phyloP scores from a whole-genome alignment of 1,139 yeast species.

The Blastobotrys ciferrii region DNA sequence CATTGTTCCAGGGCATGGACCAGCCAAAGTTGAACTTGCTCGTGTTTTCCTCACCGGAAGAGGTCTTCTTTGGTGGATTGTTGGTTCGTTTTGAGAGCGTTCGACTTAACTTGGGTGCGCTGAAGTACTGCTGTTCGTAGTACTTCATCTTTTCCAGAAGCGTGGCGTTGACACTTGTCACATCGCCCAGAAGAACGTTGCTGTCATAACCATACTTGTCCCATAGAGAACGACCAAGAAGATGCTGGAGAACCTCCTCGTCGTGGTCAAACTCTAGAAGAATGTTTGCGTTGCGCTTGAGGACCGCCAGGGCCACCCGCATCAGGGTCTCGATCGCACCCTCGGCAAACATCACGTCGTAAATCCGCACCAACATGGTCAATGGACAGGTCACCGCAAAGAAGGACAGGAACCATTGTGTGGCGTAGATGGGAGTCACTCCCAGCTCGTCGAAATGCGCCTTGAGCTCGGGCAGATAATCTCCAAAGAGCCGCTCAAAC shows the following conservation, averaged over 20 bases:
- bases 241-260: slow-evolving; percentile 60
- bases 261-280: slow-evolving; percentile 54
- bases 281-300: slow-evolving; percentile 52
- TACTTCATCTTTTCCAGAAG: slow-evolving; percentile 6
- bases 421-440: slow-evolving; percentile 37
- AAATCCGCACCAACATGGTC: slow-evolving; percentile 50
- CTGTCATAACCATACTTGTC: slow-evolving; percentile 44
- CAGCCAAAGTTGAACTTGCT: slow-evolving; percentile 7
- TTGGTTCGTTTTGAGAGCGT: slow-evolving; percentile 1
- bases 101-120: slow-evolving; percentile 1
- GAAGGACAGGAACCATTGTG: slow-evolving; percentile 69
- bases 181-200: slow-evolving; percentile 51
- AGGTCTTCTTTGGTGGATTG: background rate
- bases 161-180: slow-evolving; percentile 30
- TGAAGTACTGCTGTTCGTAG: slow-evolving; percentile 6
- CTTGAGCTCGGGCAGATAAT: slow-evolving; percentile 45
- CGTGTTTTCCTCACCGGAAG: background rate
- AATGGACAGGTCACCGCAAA: slow-evolving; percentile 61
- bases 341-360: slow-evolving; percentile 57
- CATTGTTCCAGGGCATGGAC: slow-evolving; percentile 4
- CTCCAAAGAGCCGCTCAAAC: slow-evolving; percentile 47
- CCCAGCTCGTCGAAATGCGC: slow-evolving; percentile 44
- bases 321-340: slow-evolving; percentile 66
- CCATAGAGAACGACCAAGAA: slow-evolving; percentile 56
- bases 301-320: slow-evolving; percentile 57